These are phyloP conservation scores for Hypoxylon fragiforme DNA, from an alignment of 495 filamentous ascomycete genomes.

Conservation along the genomic window DNA sequence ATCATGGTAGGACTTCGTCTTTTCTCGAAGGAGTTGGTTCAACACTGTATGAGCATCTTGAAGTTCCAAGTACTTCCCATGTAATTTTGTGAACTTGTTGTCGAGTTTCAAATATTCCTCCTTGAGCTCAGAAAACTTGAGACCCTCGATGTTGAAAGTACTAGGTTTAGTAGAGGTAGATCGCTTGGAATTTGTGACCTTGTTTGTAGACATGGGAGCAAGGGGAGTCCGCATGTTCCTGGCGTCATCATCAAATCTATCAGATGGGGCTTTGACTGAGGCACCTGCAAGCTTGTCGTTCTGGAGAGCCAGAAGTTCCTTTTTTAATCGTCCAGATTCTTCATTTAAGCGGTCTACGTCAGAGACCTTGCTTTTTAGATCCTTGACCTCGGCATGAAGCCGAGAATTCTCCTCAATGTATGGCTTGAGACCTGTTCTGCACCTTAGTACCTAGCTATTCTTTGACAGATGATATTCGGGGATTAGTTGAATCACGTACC, in stretches of 20 bases:
- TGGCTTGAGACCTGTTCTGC: conserved; percentile 13
- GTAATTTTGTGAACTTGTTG: conserved; percentile 29
- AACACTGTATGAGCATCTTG: conserved; percentile 43
- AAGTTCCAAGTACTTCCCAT: conserved; percentile 31
- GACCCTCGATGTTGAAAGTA: conserved; percentile 19
- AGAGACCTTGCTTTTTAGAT: conserved; percentile 31
- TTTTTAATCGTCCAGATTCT: conserved; percentile 42
- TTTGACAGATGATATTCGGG: no score
- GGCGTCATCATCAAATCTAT: neutral
- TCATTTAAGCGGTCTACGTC: conserved; percentile 35
- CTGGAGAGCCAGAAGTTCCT: conserved; percentile 35
- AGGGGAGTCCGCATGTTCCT: conserved; percentile 23
- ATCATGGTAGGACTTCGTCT: conserved; percentile 20
- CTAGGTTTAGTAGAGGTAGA: conserved; percentile 23
- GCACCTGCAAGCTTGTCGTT: conserved; percentile 1
- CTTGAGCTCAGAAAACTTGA: conserved; percentile 32
- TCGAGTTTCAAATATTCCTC: conserved; percentile 37
- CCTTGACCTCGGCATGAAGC: conserved; percentile 38
- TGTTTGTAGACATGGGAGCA: conserved; percentile 27
- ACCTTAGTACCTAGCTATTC: no score
- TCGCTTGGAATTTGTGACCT: conserved; percentile 14
- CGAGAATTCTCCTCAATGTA: conserved; percentile 18
- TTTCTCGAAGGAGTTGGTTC: conserved; percentile 30
- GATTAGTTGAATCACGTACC: conserved; percentile 42
- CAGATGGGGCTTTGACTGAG: neutral